A percentile compares a stretch with the other conserved stretches of the same genome.
Evolutionary conservation across 345 rosid species (phyloP).

Genomic region (Brassica nigra): DNA sequence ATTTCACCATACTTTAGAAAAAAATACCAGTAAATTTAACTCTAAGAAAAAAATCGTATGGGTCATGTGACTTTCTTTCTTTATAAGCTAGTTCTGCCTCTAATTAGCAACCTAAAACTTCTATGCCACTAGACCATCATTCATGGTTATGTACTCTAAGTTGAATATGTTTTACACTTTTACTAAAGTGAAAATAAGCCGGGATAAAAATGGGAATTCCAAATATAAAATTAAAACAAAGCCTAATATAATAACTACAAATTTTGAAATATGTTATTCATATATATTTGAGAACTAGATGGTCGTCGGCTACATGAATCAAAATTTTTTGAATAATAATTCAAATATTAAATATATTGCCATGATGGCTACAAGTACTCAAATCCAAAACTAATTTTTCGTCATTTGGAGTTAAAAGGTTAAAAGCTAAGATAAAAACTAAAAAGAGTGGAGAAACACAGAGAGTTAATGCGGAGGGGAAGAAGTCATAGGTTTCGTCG

Average conservation of each 20-base stretch:
- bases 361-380: neutral
- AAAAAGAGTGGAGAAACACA: neutral
- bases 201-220: neutral
- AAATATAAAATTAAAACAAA: neutral
- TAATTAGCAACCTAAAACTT: too few relatives aligned
- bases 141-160: too few relatives aligned
- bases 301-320: neutral
- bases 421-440: neutral
- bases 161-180: too few relatives aligned
- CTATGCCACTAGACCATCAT: too few relatives aligned
- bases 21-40: too few relatives aligned
- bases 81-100: too few relatives aligned
- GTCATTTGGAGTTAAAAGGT: neutral
- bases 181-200: too few relatives aligned
- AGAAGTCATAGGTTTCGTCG: slow-evolving; percentile 42
- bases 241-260: neutral
- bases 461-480: slow-evolving; percentile 12
- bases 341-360: neutral
- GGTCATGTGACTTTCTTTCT: too few relatives aligned
- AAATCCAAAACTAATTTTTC: neutral
- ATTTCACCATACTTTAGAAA: too few relatives aligned
- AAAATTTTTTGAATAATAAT: too few relatives aligned
- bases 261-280: too few relatives aligned
- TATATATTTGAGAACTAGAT: neutral
- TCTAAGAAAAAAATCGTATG: too few relatives aligned